These are phyloP conservation scores for Hippophae gyantsensis DNA, from an alignment of 306 rosid genomes.

Conservation along the genomic window DNA sequence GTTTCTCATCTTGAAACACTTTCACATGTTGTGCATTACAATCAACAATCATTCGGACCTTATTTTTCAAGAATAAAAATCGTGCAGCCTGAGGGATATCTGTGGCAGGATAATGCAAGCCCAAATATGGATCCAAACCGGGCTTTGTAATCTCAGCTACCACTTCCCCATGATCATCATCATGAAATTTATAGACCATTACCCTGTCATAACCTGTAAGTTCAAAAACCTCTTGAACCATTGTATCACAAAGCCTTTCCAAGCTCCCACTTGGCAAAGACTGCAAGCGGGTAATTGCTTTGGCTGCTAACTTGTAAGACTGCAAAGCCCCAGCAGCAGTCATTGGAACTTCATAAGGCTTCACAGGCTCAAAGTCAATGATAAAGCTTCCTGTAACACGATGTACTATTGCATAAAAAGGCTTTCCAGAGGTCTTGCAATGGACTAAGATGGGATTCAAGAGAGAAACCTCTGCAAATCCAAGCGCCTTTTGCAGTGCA, in stretches of 20 bases:
- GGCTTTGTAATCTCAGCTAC: slow-evolving; percentile 74
- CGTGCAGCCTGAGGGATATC: slow-evolving; percentile 94
- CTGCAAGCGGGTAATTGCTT: slow-evolving; percentile 78
- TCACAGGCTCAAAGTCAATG: slow-evolving; percentile 90
- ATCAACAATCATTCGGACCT: slow-evolving; percentile 90
- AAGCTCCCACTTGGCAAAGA: slow-evolving; percentile 86
- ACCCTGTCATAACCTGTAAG: slow-evolving; percentile 98
- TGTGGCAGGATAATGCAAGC: slow-evolving; percentile 91
- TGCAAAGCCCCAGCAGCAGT: slow-evolving; percentile 92
- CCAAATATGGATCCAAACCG: slow-evolving; percentile 76
- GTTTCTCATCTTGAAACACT: slow-evolving; percentile 78
- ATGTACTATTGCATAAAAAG: slow-evolving; percentile 82
- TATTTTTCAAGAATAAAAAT: slow-evolving; percentile 81
- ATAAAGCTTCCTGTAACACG: slow-evolving; percentile 76
- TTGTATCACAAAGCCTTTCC: slow-evolving; percentile 82
- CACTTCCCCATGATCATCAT: slow-evolving; percentile 95
- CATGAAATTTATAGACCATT: slow-evolving; percentile 97
- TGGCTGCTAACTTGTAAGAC: slow-evolving; percentile 91
- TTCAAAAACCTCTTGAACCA: slow-evolving; percentile 95
- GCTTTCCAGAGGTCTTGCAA: slow-evolving; percentile 95
- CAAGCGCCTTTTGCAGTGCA: slow-evolving; percentile 79
- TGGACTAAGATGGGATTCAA: slow-evolving; percentile 89
- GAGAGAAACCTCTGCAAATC: slow-evolving; percentile 80
- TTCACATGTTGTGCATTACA: slow-evolving; percentile 68
- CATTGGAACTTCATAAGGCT: slow-evolving; percentile 83